These are phyloP conservation scores for Arthrobotrys megalospora DNA, from an alignment of 2,329 filamentous ascomycete species.

Conservation along the genomic window DNA sequence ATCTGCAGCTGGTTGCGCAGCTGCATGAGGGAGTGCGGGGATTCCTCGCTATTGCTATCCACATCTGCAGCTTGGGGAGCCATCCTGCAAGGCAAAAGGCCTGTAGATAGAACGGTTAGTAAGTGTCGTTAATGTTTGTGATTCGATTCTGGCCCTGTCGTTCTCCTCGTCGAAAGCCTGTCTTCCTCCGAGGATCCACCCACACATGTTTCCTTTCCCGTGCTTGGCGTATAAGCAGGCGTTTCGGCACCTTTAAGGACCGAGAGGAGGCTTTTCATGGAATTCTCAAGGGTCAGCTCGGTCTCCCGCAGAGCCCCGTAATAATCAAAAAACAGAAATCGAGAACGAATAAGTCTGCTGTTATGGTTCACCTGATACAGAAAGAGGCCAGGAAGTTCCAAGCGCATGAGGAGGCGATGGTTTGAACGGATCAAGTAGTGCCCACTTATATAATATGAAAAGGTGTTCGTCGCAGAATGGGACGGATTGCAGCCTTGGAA, in stretches of 20 bases:
- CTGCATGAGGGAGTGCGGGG: constrained; percentile 32
- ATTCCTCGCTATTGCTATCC: constrained; percentile 33
- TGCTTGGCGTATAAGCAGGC: constrained; percentile 53
- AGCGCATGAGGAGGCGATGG: constrained; percentile 21
- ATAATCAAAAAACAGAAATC: constrained; percentile 30
- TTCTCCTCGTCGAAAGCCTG: constrained; percentile 34
- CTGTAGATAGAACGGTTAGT: not conserved
- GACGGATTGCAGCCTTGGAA: constrained; percentile 29
- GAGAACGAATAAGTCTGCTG: not conserved
- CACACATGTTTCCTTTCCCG: constrained; percentile 35
- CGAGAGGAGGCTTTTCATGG: constrained; percentile 49
- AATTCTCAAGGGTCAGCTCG: constrained; percentile 25
- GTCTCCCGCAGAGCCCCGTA: constrained; percentile 56
- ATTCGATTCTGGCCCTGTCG: not conserved
- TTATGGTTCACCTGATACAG: constrained; percentile 28
- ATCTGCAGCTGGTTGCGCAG: constrained; percentile 4
- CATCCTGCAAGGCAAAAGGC: constrained; percentile 50
- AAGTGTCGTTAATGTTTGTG: not conserved
- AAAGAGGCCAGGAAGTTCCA: constrained; percentile 20
- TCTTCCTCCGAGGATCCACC: constrained; percentile 30
- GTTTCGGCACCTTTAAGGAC: constrained; percentile 55
- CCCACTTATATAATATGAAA: constrained; percentile 28
- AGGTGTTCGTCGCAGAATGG: constrained; percentile 25
- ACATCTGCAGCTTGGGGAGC: constrained; percentile 34
- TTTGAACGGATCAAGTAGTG: not conserved